Evolutionary conservation across 2,329 filamentous ascomycete species (phyloP), one percentile per base, ranked within the genome.

Genomic region (Lachnellula hyalina): DNA sequence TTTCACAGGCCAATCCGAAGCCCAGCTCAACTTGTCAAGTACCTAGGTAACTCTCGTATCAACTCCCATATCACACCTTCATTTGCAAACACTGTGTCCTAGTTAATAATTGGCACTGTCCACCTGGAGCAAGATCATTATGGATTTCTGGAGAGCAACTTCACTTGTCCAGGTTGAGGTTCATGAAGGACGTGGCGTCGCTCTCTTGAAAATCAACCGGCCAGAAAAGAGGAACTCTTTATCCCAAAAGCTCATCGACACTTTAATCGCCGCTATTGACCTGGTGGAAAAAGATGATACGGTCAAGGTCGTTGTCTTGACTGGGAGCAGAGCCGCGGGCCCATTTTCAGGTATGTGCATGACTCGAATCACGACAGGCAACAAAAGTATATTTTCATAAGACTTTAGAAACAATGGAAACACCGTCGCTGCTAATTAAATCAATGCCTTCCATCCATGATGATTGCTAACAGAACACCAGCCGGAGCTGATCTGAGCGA

Each of bases 141-240:
- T 54, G 56, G 55, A 61, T 21, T 53, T 54, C 49, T 51, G 54
- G 9, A 56, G 17, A 48, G 57, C 51, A 40, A 48, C 56, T 53
- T 60, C 57, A 47, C 57, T 66, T 14, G 59, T 65, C 42, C 64
- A 65, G 12, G 64, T 67, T 41, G 47, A 51, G 17, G 63, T 70
- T 5, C 45, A 56, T 19, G 57, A 57, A 14, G 47, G 54, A 21
- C 57, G 56, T 15, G 73, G 71, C 48, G 72, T 82, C 25, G 71
- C 77, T 34, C 64, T 81, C 28, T 63, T 84, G 53, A 74, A 75
- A 14, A 67, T 83, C 56, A 78, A 81, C 67, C 74, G 81, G 2
- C 80, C 78, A 2, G 71, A 74, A 46, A 83, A 84, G 66, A 74
- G 79, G 53, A 85, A 84, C 72, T 80, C 82, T 9, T 75, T 84